Percentiles rank a stretch among this genome's conserved stretches.
Evolutionary conservation across 1,139 yeast genomes (phyloP).

Genomic region (Taphrina flavorubra): DNA sequence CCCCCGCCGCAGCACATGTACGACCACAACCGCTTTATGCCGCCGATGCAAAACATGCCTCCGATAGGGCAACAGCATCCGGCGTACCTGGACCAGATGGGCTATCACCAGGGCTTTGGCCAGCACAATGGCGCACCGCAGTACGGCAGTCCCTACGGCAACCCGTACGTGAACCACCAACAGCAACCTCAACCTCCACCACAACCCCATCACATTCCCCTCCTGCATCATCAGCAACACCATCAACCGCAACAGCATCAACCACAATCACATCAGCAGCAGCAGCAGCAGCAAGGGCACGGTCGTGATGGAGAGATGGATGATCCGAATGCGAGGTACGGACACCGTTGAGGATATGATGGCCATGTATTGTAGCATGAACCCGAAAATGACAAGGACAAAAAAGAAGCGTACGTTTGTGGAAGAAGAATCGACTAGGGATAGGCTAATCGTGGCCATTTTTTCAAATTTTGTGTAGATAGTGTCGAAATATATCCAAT

Average conservation of each 20-base stretch:
- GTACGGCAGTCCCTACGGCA: constrained; percentile 14
- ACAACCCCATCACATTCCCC: constrained; percentile 5
- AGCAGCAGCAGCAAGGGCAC: background rate
- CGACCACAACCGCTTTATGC: constrained; percentile 17
- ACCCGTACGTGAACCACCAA: constrained; percentile 24
- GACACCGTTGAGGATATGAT: background rate
- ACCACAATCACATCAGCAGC: background rate
- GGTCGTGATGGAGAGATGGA: constrained; percentile 18
- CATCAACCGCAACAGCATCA: background rate
- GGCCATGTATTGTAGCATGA: background rate
- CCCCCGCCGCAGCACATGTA: constrained; percentile 22
- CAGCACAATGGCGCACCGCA: constrained; percentile 16
- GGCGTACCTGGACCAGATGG: constrained; percentile 22
- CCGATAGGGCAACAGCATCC: constrained; percentile 10
- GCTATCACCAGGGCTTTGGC: constrained; percentile 6
- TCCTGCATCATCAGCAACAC: constrained; percentile 23
- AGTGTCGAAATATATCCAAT: background rate
- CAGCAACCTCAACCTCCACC: constrained; percentile 9
- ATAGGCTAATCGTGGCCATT: background rate
- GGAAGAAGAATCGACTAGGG: no score
- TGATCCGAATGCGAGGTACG: constrained; percentile 4
- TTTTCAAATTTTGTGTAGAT: background rate
- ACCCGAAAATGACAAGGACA: background rate
- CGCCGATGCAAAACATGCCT: constrained; percentile 3
- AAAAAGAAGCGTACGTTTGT: no score